A percentile compares a stretch with the other conserved stretches of the same genome.
These are phyloP conservation scores for Suhomyces pyralidae DNA, from an alignment of 805 yeast genomes.

Conservation along the genomic window DNA sequence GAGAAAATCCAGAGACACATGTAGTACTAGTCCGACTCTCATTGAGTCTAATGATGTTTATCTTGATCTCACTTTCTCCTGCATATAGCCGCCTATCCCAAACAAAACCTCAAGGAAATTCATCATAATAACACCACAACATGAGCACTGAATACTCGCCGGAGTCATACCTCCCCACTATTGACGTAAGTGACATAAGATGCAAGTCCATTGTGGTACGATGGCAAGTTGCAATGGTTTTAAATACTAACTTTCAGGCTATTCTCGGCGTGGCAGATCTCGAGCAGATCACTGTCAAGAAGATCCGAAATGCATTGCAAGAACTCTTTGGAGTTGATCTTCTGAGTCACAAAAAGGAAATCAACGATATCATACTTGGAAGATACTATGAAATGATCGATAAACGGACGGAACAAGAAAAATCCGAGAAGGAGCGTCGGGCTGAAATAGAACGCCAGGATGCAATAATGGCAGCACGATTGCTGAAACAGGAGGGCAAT, in stretches of 20 bases:
- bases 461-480: conserved; percentile 48
- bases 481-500: conserved; percentile 35
- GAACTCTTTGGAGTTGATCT: conserved; percentile 61
- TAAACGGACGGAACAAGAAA: conserved; percentile 29
- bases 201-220: not conserved
- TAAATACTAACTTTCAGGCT: conserved; percentile 46
- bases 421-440: conserved; percentile 14
- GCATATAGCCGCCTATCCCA: not conserved
- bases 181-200: conserved; percentile 48
- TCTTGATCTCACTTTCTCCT: not conserved
- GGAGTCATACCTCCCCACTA: conserved; percentile 53
- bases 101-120: not conserved
- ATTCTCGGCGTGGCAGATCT: conserved; percentile 69
- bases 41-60: not conserved
- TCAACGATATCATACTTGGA: conserved; percentile 58
- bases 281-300: conserved; percentile 66
- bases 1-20: not conserved
- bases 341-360: conserved; percentile 45
- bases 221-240: not conserved
- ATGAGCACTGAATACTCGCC: conserved; percentile 13
- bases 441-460: conserved; percentile 48
- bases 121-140: not conserved
- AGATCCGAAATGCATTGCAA: conserved; percentile 68
- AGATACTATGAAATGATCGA: conserved; percentile 51
- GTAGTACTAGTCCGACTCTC: too few species aligned